Conservation (phyloP, 2,329 filamentous ascomycete genomes). For the Coniochaeta sp. region DNA sequence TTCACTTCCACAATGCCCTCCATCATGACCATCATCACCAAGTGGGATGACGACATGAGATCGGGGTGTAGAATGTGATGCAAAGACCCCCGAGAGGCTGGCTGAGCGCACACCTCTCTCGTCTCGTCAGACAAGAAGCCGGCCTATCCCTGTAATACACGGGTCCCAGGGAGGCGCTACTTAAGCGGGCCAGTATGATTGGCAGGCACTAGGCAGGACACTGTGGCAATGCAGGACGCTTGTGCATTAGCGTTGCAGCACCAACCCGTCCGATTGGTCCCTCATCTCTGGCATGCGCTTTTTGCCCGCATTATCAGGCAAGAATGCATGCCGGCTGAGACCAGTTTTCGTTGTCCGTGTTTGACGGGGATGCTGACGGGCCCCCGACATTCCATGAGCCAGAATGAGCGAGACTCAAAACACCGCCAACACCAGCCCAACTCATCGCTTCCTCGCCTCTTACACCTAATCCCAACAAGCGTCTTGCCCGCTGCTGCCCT, state of each 20-base stretch:
- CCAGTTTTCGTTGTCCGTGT: background rate
- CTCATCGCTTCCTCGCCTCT: background rate
- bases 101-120: background rate
- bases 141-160: background rate
- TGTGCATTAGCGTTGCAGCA: slow-evolving; percentile 1
- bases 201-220: background rate
- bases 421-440: too few relatives aligned
- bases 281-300: background rate
- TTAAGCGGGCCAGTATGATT: background rate
- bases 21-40: too few relatives aligned
- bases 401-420: too few relatives aligned
- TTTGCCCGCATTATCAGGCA: background rate
- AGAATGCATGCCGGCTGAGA: background rate
- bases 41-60: background rate
- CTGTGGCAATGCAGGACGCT: background rate
- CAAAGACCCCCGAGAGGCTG: background rate
- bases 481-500: background rate
- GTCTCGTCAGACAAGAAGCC: background rate
- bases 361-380: background rate
- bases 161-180: background rate
- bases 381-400: background rate
- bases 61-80: background rate
- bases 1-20: too few relatives aligned
- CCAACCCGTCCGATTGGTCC: background rate
- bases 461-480: too few relatives aligned